Evolutionary conservation across 768 basidiomycete genomes (phyloP).

Genomic region (Mycena amicta): DNA sequence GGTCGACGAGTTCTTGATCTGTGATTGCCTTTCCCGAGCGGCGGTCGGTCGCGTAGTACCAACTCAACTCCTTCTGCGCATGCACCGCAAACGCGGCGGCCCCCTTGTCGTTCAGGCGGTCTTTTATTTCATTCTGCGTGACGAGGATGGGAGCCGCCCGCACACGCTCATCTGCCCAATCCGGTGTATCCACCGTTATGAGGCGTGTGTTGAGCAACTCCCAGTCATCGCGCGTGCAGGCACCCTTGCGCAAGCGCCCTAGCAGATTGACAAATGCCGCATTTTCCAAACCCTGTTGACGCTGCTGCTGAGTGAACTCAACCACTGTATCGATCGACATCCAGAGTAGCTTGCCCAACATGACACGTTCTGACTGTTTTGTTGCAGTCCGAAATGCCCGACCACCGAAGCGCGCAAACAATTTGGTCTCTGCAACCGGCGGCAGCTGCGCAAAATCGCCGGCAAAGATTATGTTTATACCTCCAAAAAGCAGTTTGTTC

Average conservation of each 20-base stretch:
- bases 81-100: too few species aligned
- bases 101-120: too few species aligned
- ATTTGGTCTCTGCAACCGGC: conserved; percentile 31
- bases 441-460: conserved; percentile 47
- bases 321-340: conserved; percentile 11
- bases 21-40: background rate
- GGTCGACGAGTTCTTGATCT: background rate
- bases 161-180: conserved; percentile 13
- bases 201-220: conserved; percentile 14
- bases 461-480: conserved; percentile 42
- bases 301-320: conserved; percentile 2
- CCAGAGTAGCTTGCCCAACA: conserved; percentile 14
- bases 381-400: background rate
- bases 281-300: conserved; percentile 7
- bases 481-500: conserved; percentile 35
- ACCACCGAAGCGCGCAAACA: background rate
- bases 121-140: conserved; percentile 25
- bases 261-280: conserved; percentile 1
- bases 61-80: too few species aligned
- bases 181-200: background rate
- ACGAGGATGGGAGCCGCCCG: conserved; percentile 25
- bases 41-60: conserved; percentile 23
- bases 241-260: background rate
- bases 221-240: conserved; percentile 22
- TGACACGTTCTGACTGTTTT: background rate